Evolutionary conservation across 2,329 filamentous ascomycete species (phyloP).

Genomic region (Ramularia collo-cygni): DNA sequence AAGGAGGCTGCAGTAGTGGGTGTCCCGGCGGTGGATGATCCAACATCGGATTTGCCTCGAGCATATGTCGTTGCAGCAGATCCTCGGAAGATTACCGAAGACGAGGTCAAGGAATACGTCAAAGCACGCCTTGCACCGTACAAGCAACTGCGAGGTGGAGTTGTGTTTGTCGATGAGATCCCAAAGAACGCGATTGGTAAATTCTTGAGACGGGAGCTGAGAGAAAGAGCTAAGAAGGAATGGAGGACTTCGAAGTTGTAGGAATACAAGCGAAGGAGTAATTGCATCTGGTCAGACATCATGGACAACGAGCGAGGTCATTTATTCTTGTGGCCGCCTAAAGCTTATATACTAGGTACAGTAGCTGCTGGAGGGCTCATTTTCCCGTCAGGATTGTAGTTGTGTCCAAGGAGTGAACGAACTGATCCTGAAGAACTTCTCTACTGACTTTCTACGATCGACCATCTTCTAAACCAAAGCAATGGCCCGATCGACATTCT

Average conservation of each 20-base stretch:
- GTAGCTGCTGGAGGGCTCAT: no score
- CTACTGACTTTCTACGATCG: no score
- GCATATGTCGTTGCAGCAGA: constrained; percentile 37
- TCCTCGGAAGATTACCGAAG: constrained; percentile 25
- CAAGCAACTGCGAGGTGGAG: constrained; percentile 41
- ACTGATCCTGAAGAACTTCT: no score
- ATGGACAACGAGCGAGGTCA: no score
- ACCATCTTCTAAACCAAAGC: no score
- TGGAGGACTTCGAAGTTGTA: constrained; percentile 1
- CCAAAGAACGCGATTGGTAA: constrained; percentile 43
- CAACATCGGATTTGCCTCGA: constrained; percentile 39
- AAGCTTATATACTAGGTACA: no score
- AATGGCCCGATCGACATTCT: constrained; percentile 13
- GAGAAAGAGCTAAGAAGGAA: constrained; percentile 37
- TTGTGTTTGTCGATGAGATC: constrained; percentile 39
- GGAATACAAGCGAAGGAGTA: no score
- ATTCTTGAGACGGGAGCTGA: constrained; percentile 39
- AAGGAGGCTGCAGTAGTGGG: constrained; percentile 41
- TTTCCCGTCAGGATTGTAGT: no score
- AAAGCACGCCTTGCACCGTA: constrained; percentile 38
- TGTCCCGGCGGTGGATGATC: constrained; percentile 38
- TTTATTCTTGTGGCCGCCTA: no score
- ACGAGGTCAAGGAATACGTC: constrained; percentile 35
- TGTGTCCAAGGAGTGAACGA: no score
- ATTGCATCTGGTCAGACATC: no score